Evolutionary conservation across 345 rosid genomes (phyloP).

Genomic region (Populus davidiana): DNA sequence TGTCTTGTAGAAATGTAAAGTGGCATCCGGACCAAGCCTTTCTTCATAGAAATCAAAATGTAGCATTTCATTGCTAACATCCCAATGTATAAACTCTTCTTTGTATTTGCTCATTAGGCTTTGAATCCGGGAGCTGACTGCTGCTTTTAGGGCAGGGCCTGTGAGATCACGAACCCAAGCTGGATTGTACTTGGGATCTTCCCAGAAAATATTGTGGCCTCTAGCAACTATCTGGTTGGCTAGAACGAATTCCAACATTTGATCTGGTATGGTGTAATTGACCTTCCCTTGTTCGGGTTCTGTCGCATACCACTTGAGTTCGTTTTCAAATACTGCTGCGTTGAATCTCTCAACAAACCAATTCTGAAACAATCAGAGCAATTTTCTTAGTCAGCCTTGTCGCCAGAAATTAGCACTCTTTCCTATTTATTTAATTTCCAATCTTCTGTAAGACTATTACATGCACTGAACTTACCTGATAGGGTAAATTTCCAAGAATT

Average conservation of each 20-base stretch:
- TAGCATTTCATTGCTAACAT: conserved; percentile 86
- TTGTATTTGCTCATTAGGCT: conserved; percentile 75
- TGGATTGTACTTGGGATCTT: conserved; percentile 70
- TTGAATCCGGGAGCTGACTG: conserved; percentile 54
- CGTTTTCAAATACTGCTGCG: conserved; percentile 83
- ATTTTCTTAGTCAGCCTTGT: not conserved
- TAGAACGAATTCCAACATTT: conserved; percentile 58
- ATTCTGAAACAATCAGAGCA: conserved; percentile 32
- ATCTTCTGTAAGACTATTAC: not conserved
- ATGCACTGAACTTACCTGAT: conserved; percentile 53
- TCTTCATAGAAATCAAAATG: conserved; percentile 78
- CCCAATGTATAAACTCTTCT: conserved; percentile 79
- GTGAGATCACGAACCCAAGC: conserved; percentile 55
- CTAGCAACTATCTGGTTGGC: conserved; percentile 55
- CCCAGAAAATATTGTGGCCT: conserved; percentile 96
- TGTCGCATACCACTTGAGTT: conserved; percentile 90
- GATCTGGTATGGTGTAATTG: conserved; percentile 61
- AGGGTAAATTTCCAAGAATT: conserved; percentile 61
- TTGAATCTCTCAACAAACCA: conserved; percentile 84
- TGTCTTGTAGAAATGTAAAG: conserved; percentile 50
- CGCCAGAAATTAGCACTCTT: not conserved
- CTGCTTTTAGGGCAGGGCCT: conserved; percentile 42
- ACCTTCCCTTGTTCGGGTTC: conserved; percentile 61
- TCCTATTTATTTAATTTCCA: not conserved
- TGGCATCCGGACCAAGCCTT: conserved; percentile 58